phyloP scores from a whole-genome alignment of 495 filamentous ascomycete species.

The Astrothelium subdiscretum region DNA sequence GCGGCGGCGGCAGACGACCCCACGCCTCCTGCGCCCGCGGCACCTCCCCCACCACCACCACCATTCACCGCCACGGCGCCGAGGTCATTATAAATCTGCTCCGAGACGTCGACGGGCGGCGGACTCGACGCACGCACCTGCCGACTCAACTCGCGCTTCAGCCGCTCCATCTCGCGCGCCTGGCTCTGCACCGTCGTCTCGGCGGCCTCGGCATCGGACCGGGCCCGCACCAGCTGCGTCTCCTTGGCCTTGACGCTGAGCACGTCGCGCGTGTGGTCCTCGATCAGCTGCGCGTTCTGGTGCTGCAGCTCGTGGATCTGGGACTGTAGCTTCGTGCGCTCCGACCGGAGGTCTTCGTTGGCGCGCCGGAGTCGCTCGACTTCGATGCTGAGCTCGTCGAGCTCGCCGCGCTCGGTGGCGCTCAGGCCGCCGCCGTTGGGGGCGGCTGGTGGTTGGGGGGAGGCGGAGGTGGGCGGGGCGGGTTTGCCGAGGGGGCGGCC shows the following conservation, averaged over 20 bases:
- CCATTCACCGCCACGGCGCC: background rate
- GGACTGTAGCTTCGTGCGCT: constrained; percentile 59
- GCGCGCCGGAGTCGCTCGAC: constrained; percentile 63
- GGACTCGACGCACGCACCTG: constrained; percentile 32
- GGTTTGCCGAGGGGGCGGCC: constrained; percentile 78
- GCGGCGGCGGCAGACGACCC: too few relatives aligned
- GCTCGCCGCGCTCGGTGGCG: constrained; percentile 69
- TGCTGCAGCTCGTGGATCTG: constrained; percentile 84
- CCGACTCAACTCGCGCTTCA: constrained; percentile 64
- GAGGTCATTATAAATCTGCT: constrained; percentile 10
- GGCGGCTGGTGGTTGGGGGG: constrained; percentile 28
- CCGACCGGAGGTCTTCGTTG: constrained; percentile 63
- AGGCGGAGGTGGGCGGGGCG: constrained; percentile 33
- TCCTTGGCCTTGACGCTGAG: constrained; percentile 96
- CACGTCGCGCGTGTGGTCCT: constrained; percentile 92
- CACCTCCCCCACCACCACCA: background rate
- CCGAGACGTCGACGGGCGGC: constrained; percentile 26
- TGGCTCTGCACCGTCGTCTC: constrained; percentile 74
- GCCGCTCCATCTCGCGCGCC: constrained; percentile 76
- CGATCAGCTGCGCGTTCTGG: constrained; percentile 90
- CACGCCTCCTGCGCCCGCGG: constrained; percentile 13
- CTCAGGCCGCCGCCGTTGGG: constrained; percentile 45
- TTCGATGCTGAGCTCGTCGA: constrained; percentile 75
- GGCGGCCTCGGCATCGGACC: constrained; percentile 78
- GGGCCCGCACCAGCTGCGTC: constrained; percentile 85